A percentile compares a stretch with the other conserved stretches of the same genome.
Conservation (phyloP, 1,139 yeast genomes). For the Suhomyces taliae region DNA sequence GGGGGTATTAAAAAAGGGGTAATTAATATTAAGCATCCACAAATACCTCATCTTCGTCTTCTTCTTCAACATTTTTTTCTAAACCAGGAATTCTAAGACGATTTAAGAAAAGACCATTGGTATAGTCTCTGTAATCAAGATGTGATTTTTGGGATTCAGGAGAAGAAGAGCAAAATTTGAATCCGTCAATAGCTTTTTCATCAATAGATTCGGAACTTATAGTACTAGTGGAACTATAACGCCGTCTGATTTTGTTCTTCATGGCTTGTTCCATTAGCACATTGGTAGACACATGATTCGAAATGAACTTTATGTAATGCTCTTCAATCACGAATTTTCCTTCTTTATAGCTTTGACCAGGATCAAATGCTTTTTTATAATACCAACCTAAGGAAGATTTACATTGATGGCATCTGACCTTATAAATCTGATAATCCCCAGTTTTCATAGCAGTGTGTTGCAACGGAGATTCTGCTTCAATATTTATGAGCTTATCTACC, state of each 20-base stretch:
- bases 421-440: slow-evolving; percentile 66
- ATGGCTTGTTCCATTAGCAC: slow-evolving; percentile 30
- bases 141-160: slow-evolving; percentile 1
- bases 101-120: slow-evolving; percentile 19
- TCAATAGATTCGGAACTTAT: slow-evolving; percentile 12
- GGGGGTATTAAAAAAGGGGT: neutral
- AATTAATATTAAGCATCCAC: slow-evolving; percentile 22
- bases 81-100: slow-evolving; percentile 17
- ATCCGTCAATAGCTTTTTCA: slow-evolving; percentile 7
- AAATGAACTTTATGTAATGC: slow-evolving; percentile 20
- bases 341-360: slow-evolving; percentile 68
- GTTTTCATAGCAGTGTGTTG: slow-evolving; percentile 60
- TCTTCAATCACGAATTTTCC: slow-evolving; percentile 76
- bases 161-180: slow-evolving; percentile 5
- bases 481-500: slow-evolving; percentile 51
- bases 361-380: slow-evolving; percentile 59
- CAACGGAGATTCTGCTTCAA: slow-evolving; percentile 29
- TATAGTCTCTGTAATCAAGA: slow-evolving; percentile 17
- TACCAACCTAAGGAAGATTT: slow-evolving; percentile 70
- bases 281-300: slow-evolving; percentile 18
- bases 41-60: slow-evolving; percentile 30
- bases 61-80: slow-evolving; percentile 26
- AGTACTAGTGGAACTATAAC: slow-evolving; percentile 15
- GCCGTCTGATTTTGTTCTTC: slow-evolving; percentile 28
- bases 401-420: slow-evolving; percentile 69